These are phyloP conservation scores for Phytophthora palmivora DNA, from an alignment of 352 stramenopile species.

Conservation along the genomic window DNA sequence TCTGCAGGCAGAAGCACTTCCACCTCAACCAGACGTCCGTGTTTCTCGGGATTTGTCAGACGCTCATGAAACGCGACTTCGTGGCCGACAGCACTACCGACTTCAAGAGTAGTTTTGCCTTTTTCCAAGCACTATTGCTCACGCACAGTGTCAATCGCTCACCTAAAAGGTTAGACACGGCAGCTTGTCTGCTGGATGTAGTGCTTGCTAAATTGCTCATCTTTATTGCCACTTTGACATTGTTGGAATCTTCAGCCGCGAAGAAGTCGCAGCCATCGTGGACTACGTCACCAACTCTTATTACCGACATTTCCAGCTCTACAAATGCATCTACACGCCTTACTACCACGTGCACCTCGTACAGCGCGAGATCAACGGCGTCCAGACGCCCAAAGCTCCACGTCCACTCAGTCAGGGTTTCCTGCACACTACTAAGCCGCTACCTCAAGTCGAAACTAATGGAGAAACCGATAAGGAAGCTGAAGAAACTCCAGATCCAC, in stretches of 20 bases:
- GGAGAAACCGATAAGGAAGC: conserved; percentile 1
- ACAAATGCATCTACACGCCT: conserved; percentile 84
- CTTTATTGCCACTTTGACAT: conserved; percentile 25
- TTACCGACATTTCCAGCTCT: conserved; percentile 81
- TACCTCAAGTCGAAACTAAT: conserved; percentile 6
- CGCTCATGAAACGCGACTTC: conserved; percentile 72
- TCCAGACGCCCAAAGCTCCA: conserved; percentile 48
- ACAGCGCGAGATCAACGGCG: conserved; percentile 50
- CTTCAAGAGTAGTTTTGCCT: conserved; percentile 57
- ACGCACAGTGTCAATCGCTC: conserved; percentile 74
- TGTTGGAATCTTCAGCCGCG: conserved; percentile 60
- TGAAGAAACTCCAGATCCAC: conserved; percentile 8
- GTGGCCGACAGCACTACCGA: conserved; percentile 47
- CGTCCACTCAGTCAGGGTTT: conserved; percentile 50
- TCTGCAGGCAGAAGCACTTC: conserved; percentile 73
- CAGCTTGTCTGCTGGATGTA: no score
- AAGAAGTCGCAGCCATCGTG: conserved; percentile 62
- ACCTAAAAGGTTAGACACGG: conserved; percentile 59
- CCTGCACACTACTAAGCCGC: conserved; percentile 33
- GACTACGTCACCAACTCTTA: conserved; percentile 84
- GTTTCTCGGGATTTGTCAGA: conserved; percentile 72
- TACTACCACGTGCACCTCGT: conserved; percentile 60
- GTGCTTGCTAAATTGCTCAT: neutral
- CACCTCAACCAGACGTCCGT: conserved; percentile 62
- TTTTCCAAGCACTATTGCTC: conserved; percentile 70